A percentile compares a stretch with the other conserved stretches of the same genome.
Evolutionary conservation across 257 asterid genomes (phyloP).

Genomic region (Solanum medicagineum): DNA sequence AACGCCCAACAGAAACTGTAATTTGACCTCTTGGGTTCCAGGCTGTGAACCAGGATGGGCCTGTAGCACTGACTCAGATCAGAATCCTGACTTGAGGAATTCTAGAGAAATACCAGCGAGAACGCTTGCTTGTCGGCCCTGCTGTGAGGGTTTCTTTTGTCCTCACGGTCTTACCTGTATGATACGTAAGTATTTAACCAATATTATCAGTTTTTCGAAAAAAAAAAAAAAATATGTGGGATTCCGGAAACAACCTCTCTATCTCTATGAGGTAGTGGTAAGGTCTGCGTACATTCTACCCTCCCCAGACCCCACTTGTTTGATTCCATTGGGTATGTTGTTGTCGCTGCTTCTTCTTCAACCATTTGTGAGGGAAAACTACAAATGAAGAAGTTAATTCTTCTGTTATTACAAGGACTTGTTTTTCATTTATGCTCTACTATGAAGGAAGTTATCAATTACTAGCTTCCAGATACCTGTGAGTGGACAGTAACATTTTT

Average conservation of each 20-base stretch:
- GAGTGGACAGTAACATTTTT: neutral
- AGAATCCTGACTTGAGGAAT: constrained; percentile 47
- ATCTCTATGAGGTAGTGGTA: no score
- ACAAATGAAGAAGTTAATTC: neutral
- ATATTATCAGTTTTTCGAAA: neutral
- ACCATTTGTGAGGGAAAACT: neutral
- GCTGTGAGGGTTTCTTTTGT: constrained; percentile 95
- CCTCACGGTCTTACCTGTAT: constrained; percentile 97
- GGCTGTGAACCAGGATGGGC: constrained; percentile 99
- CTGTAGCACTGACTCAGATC: constrained; percentile 38
- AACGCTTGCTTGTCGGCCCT: constrained; percentile 42
- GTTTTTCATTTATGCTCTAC: neutral
- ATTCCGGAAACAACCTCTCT: no score
- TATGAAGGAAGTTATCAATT: neutral
- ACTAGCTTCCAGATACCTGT: neutral
- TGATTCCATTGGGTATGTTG: no score
- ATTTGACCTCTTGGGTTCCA: constrained; percentile 64
- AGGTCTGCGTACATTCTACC: no score
- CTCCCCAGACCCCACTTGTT: no score
- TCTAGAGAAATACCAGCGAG: constrained; percentile 47
- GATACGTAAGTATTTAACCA: constrained; percentile 61
- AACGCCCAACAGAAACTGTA: constrained; percentile 72
- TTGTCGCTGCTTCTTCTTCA: neutral
- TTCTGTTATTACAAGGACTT: neutral
- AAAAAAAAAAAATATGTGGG: neutral